These are phyloP conservation scores for Mortierella sp. DNA, from an alignment of 371 early-diverging fungal genomes.

Conservation along the genomic window DNA sequence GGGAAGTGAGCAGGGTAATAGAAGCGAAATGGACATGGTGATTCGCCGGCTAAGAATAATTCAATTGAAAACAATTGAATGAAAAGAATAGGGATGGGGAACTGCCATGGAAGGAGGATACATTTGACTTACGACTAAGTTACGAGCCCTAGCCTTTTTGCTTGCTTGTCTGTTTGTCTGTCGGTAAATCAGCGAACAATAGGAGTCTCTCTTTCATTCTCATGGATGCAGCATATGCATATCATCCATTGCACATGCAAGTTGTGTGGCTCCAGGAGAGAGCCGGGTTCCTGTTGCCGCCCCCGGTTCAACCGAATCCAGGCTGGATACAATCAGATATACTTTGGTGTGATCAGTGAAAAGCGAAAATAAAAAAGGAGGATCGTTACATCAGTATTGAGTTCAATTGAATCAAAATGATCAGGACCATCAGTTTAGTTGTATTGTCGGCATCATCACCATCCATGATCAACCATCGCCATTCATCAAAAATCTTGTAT, in stretches of 20 bases:
- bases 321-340: too few species aligned
- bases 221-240: not conserved
- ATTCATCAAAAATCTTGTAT: not conserved
- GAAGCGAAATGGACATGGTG: not conserved
- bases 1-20: not conserved
- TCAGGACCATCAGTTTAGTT: not conserved
- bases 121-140: not conserved
- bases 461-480: not conserved
- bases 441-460: not conserved
- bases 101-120: not conserved
- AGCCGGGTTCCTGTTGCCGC: too few species aligned
- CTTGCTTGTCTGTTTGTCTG: not conserved
- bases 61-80: not conserved
- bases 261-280: not conserved
- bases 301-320: too few species aligned
- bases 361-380: not conserved
- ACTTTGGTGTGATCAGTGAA: not conserved
- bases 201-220: not conserved
- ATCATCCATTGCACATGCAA: not conserved
- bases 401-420: not conserved
- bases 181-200: not conserved
- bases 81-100: not conserved
- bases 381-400: not conserved
- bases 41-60: constrained; percentile 3
- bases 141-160: not conserved